Conservation (phyloP, 768 basidiomycete species). For the Tylopilus rubrobrunneus region DNA sequence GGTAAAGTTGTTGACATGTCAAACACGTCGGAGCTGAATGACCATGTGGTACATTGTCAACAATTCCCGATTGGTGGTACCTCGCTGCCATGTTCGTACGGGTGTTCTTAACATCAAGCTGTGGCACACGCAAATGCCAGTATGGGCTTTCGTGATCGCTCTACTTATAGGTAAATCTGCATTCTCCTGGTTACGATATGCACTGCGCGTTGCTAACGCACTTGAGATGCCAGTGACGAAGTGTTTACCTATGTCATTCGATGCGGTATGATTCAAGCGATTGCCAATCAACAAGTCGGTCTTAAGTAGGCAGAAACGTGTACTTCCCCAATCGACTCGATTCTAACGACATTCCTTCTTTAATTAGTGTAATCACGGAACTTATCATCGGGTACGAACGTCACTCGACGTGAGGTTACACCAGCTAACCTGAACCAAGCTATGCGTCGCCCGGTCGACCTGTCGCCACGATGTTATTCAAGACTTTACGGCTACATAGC, state of each 20-base stretch:
- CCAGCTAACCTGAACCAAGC: constrained; percentile 11
- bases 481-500: constrained; percentile 76
- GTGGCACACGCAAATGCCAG: constrained; percentile 71
- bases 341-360: constrained; percentile 1
- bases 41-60: neutral
- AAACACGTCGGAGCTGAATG: neutral
- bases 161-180: constrained; percentile 44
- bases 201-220: neutral
- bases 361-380: constrained; percentile 64
- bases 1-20: constrained; percentile 12
- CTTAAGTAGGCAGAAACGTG: constrained; percentile 37
- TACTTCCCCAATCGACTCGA: neutral
- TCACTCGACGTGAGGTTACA: neutral
- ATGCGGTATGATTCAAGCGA: constrained; percentile 60
- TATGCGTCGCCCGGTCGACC: constrained; percentile 76
- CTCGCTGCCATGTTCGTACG: constrained; percentile 58
- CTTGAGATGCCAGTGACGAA: constrained; percentile 12
- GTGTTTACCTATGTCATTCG: constrained; percentile 47
- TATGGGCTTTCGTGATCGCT: constrained; percentile 65
- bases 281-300: constrained; percentile 77
- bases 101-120: constrained; percentile 68
- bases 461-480: constrained; percentile 84
- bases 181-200: neutral
- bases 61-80: constrained; percentile 87
- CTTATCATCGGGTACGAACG: constrained; percentile 58